Evolutionary conservation across 192 early-diverging fungal genomes (phyloP).

Genomic region (Geosiphon pyriformis): DNA sequence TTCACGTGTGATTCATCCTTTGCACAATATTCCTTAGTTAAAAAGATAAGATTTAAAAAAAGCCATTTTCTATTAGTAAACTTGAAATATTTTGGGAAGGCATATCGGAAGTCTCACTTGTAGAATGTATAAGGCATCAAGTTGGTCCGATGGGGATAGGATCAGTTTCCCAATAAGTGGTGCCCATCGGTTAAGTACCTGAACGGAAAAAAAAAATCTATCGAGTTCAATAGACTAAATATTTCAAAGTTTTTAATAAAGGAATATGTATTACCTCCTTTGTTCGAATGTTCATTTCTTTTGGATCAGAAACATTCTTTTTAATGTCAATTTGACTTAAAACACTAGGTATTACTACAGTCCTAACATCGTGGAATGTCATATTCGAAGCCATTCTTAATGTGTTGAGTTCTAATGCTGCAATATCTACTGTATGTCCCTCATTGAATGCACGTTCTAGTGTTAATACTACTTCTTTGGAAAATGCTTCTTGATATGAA

Average conservation of each 20-base stretch:
- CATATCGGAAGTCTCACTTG: conserved; percentile 27
- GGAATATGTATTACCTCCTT: background rate
- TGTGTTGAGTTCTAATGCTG: conserved; percentile 79
- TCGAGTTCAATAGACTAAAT: background rate
- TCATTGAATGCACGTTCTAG: conserved; percentile 79
- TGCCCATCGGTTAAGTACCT: conserved; percentile 62
- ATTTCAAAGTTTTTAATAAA: background rate
- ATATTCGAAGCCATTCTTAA: conserved; percentile 84
- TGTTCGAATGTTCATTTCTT: conserved; percentile 3
- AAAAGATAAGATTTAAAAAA: background rate
- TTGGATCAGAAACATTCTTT: conserved; percentile 37
- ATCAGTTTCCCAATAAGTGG: conserved; percentile 63
- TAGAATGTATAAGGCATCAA: conserved; percentile 54
- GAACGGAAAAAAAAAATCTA: conserved; percentile 7
- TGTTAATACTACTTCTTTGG: conserved; percentile 65
- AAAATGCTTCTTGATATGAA: conserved; percentile 60
- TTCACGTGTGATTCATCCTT: conserved; percentile 38
- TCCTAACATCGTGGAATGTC: conserved; percentile 71
- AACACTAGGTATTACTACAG: conserved; percentile 66
- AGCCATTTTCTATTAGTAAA: background rate
- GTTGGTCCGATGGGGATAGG: conserved; percentile 65
- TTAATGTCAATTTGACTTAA: conserved; percentile 54
- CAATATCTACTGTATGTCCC: conserved; percentile 64
- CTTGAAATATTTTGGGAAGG: no score
- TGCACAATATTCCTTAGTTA: conserved; percentile 48